Evolutionary conservation across 768 basidiomycete genomes (phyloP), one percentile per base, ranked within the genome.

Genomic region (Lactifluus hygrophoroides): DNA sequence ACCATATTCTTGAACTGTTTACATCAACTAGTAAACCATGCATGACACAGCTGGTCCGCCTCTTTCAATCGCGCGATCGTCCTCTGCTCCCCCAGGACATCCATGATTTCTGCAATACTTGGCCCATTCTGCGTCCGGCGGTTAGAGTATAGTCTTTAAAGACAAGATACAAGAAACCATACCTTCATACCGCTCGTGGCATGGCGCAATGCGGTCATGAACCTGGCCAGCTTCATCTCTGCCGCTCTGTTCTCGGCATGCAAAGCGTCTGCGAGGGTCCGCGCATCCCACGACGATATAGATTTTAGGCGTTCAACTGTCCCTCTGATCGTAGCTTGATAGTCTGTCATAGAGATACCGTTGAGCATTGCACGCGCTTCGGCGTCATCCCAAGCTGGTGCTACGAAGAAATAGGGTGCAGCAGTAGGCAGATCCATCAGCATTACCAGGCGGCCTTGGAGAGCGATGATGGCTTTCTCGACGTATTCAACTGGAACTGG

Each of bases 111-210:
- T 2, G 71, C 65, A 13, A 72, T 58, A 27, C 66, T 63, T 3
- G 72, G 72, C 14, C 72, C 72, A 16, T 63, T 66, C 71, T 73
- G 51, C 28, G 17, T 14, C 16, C 42, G n/a, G 38, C 13, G 16
- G 45, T 57, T 42, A 56, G 43, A 44, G 17, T 37, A 35, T 37
- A 21, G 38, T 21, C 17, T 23, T 17, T 10, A 37, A 16, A 17
- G 4, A 21, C n/a, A 14, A 35, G 45, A 34, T 19, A 16, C 27
- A 3, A 43, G n/a, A 48, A 19, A 25, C 0, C 28, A 28, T 66
- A 87, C 94, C 82, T 89, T 92, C 74, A 83, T 81, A 2, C 85
- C 94, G 1, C 87, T 93, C 64, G 96, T 68, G 3, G 86, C 88
- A 67, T 89, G 81, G 52, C 94, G 73, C 51, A 95, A 70, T 0